Percentiles rank a stretch among this genome's conserved stretches.
These are phyloP conservation scores for Zygoascus bituminiphila DNA, from an alignment of 805 yeast species.

Conservation along the genomic window DNA sequence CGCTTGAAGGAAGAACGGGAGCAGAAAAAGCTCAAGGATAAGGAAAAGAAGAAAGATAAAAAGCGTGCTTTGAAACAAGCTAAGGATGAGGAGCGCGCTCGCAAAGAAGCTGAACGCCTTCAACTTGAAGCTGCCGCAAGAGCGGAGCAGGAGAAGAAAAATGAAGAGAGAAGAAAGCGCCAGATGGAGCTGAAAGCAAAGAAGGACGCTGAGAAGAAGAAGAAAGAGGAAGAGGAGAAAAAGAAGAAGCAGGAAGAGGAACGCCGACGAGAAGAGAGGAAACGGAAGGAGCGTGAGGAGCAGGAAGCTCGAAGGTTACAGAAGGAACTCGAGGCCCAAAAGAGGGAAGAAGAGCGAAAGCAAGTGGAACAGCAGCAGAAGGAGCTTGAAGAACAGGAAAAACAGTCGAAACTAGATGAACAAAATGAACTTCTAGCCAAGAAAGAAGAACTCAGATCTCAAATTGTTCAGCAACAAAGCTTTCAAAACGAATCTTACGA, in stretches of 20 bases:
- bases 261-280: conserved; percentile 18
- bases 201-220: conserved; percentile 25
- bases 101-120: conserved; percentile 28
- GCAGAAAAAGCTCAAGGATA: conserved; percentile 30
- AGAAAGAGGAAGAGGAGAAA: conserved; percentile 22
- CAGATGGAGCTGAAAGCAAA: conserved; percentile 26
- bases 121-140: conserved; percentile 23
- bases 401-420: background rate
- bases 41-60: conserved; percentile 36
- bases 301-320: conserved; percentile 16
- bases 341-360: conserved; percentile 8
- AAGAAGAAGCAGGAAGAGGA: conserved; percentile 20
- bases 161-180: conserved; percentile 24
- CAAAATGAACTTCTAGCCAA: background rate
- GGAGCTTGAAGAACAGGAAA: background rate
- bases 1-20: conserved; percentile 26
- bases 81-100: conserved; percentile 33
- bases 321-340: conserved; percentile 10
- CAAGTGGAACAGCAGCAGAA: background rate
- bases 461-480: background rate
- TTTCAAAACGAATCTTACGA: background rate
- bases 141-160: conserved; percentile 22
- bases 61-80: conserved; percentile 32
- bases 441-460: background rate
- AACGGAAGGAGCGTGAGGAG: conserved; percentile 29